These are phyloP conservation scores for Psidium guajava DNA, from an alignment of 345 rosid species.

Conservation along the genomic window DNA sequence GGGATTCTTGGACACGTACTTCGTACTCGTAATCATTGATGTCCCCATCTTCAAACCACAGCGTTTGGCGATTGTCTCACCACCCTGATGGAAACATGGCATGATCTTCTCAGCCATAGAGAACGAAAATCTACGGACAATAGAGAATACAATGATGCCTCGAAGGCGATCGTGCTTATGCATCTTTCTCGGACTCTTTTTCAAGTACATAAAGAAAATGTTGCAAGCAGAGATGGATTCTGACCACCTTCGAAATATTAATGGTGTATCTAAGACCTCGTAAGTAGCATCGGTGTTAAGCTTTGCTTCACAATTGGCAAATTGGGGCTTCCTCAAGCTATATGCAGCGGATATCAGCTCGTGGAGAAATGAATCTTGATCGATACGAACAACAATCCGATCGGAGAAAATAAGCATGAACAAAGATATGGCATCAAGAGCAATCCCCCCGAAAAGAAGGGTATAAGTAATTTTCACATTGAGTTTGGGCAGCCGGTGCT, in stretches of 20 bases:
- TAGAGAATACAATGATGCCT: neutral
- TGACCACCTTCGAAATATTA: neutral
- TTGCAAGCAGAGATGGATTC: neutral
- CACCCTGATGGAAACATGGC: neutral
- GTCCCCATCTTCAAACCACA: neutral
- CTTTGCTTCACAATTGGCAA: accelerated
- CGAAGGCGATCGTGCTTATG: neutral
- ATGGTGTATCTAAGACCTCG: neutral
- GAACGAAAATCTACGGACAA: neutral
- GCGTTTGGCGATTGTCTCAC: accelerated
- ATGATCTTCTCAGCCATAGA: neutral
- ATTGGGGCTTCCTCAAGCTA: neutral
- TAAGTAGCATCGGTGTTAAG: neutral
- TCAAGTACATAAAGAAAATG: accelerated
- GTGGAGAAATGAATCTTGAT: too few species aligned
- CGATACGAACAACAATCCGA: neutral
- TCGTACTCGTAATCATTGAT: neutral
- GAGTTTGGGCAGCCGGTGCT: neutral
- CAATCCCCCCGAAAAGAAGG: neutral
- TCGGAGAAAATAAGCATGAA: neutral
- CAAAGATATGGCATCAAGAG: neutral
- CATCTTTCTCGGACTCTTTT: neutral
- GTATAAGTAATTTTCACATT: neutral
- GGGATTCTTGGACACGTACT: neutral
- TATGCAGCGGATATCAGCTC: too few species aligned